Evolutionary conservation across 2,329 filamentous ascomycete species (phyloP).

Genomic region (Microthyrium microscopicum): DNA sequence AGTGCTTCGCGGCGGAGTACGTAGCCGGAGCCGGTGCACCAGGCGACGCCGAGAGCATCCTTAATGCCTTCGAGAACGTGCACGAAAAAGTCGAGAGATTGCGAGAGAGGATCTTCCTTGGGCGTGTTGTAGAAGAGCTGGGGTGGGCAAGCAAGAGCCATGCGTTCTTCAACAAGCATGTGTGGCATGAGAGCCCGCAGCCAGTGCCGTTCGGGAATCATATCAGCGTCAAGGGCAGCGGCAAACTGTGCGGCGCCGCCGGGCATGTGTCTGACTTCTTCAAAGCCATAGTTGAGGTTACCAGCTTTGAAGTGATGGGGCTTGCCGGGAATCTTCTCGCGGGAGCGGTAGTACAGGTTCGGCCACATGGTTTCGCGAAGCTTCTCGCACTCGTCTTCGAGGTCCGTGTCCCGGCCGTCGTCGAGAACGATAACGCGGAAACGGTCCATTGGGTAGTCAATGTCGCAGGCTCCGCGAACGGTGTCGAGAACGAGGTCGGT

Average conservation of each 20-base stretch:
- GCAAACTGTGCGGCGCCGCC: slow-evolving; percentile 41
- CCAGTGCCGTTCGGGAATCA: slow-evolving; percentile 48
- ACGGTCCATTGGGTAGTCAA: slow-evolving; percentile 24
- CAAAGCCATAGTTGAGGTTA: slow-evolving; percentile 44
- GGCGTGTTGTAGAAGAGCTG: slow-evolving; percentile 46
- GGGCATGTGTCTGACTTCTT: slow-evolving; percentile 32
- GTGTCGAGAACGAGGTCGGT: slow-evolving; percentile 26
- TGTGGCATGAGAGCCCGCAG: slow-evolving; percentile 43
- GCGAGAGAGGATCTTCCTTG: slow-evolving; percentile 38
- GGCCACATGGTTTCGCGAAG: slow-evolving; percentile 19
- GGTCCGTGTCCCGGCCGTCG: slow-evolving; percentile 19
- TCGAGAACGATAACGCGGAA: slow-evolving; percentile 24
- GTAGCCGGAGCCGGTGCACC: slow-evolving; percentile 50
- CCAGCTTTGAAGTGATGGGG: slow-evolving; percentile 45
- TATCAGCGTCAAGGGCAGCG: slow-evolving; percentile 50
- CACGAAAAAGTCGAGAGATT: slow-evolving; percentile 42
- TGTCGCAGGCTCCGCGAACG: slow-evolving; percentile 19
- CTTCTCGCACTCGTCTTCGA: slow-evolving; percentile 20
- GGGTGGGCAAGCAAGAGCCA: slow-evolving; percentile 43
- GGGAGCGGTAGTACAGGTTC: slow-evolving; percentile 26
- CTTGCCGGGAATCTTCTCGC: slow-evolving; percentile 22
- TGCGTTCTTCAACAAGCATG: slow-evolving; percentile 35
- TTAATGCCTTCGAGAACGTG: slow-evolving; percentile 33
- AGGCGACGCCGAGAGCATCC: slow-evolving; percentile 35
- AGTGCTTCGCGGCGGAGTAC: slow-evolving; percentile 41